Evolutionary conservation across 179 eudicot genomes (phyloP).

Genomic region (Silene vulgaris): DNA sequence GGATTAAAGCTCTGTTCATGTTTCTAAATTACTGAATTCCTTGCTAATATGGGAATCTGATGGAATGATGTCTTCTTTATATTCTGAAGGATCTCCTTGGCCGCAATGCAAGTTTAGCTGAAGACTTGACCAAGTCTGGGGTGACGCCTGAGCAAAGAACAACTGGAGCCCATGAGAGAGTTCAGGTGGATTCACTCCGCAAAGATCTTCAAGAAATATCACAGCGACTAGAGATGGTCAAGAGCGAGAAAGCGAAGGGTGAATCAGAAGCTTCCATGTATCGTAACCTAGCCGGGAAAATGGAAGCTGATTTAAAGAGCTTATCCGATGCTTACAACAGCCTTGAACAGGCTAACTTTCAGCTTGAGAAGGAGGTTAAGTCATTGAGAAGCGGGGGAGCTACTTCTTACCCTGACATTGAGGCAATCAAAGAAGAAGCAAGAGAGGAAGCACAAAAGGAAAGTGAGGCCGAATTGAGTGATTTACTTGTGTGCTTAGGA

Average conservation of each 20-base stretch:
- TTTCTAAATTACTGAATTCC: background rate
- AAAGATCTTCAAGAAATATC: constrained; percentile 69
- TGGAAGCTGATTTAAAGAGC: constrained; percentile 81
- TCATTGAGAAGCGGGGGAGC: constrained; percentile 53
- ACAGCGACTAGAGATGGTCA: constrained; percentile 57
- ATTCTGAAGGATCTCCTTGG: constrained; percentile 69
- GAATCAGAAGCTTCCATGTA: constrained; percentile 62
- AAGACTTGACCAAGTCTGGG: constrained; percentile 69
- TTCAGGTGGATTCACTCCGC: constrained; percentile 58
- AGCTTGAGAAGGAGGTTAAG: constrained; percentile 62
- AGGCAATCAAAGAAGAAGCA: constrained; percentile 70
- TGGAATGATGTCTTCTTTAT: constrained; percentile 12
- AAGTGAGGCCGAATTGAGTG: constrained; percentile 83
- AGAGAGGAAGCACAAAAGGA: constrained; percentile 91
- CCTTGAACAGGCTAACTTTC: constrained; percentile 71
- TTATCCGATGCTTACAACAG: constrained; percentile 94
- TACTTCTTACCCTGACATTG: constrained; percentile 46
- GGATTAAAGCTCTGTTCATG: background rate
- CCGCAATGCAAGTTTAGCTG: constrained; percentile 72
- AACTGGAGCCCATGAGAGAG: constrained; percentile 58
- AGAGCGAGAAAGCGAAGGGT: constrained; percentile 56
- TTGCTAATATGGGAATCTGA: constrained; percentile 13
- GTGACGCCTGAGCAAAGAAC: constrained; percentile 43
- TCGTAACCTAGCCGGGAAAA: constrained; percentile 50
- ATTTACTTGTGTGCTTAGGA: constrained; percentile 91